phyloP scores from a whole-genome alignment of 768 basidiomycete genomes.

The Boletus rubroflammeus region DNA sequence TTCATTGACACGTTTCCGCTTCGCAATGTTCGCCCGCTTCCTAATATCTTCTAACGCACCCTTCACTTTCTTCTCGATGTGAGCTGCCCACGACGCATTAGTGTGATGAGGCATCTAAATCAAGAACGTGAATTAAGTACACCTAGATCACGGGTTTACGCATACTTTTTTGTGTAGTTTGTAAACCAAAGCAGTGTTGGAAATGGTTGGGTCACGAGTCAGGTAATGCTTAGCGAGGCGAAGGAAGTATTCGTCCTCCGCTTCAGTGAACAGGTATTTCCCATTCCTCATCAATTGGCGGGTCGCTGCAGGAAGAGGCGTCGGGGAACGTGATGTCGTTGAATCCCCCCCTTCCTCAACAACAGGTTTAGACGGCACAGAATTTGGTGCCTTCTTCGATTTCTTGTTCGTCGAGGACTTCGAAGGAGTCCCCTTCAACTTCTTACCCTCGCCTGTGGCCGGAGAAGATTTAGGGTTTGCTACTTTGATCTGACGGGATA shows the following conservation, averaged over 20 bases:
- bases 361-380: neutral
- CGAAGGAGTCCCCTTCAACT: slow-evolving; percentile 2
- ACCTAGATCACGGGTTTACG: neutral
- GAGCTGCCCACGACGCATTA: slow-evolving; percentile 46
- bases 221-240: slow-evolving; percentile 45
- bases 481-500: neutral
- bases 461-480: slow-evolving; percentile 7
- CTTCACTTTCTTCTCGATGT: slow-evolving; percentile 32
- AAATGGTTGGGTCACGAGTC: slow-evolving; percentile 44
- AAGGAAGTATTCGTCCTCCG: slow-evolving; percentile 48
- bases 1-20: slow-evolving; percentile 37
- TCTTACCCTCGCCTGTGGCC: neutral
- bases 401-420: slow-evolving; percentile 7
- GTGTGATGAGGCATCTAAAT: slow-evolving; percentile 60
- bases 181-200: slow-evolving; percentile 35
- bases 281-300: slow-evolving; percentile 27
- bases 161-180: slow-evolving; percentile 47
- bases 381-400: slow-evolving; percentile 1
- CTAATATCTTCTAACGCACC: slow-evolving; percentile 44
- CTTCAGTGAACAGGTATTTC: slow-evolving; percentile 45
- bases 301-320: slow-evolving; percentile 41
- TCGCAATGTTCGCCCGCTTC: slow-evolving; percentile 49
- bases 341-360: slow-evolving; percentile 2
- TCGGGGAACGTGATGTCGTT: slow-evolving; percentile 34
- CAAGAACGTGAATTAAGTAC: neutral